Percentiles rank a stretch among this genome's conserved stretches.
Conservation (phyloP, 2,329 filamentous ascomycete species). For the Oidium heveae region DNA sequence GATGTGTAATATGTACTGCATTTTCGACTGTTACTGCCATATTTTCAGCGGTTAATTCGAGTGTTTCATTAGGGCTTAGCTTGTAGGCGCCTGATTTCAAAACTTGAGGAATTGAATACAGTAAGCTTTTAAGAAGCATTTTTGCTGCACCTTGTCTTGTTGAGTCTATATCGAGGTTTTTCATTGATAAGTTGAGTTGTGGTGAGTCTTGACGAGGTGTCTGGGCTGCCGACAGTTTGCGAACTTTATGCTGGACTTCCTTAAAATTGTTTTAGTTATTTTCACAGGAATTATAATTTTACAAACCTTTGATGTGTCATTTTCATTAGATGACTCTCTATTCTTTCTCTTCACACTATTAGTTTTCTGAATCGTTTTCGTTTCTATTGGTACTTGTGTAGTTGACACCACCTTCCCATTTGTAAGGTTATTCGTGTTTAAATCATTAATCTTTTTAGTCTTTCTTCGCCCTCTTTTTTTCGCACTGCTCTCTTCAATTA, state of each 20-base stretch:
- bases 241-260: constrained; percentile 22
- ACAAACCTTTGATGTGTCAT: constrained; percentile 22
- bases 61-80: constrained; percentile 35
- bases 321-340: constrained; percentile 29
- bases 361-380: constrained; percentile 17
- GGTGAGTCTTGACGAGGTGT: constrained; percentile 13
- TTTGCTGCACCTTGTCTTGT: constrained; percentile 43
- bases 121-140: constrained; percentile 44
- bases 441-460: constrained; percentile 39
- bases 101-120: constrained; percentile 36
- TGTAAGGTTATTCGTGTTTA: constrained; percentile 21
- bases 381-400: constrained; percentile 11
- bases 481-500: constrained; percentile 17
- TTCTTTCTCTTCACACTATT: constrained; percentile 29
- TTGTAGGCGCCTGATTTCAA: constrained; percentile 38
- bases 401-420: constrained; percentile 13
- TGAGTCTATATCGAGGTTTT: constrained; percentile 30
- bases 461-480: constrained; percentile 30
- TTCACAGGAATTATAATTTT: neutral
- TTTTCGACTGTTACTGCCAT: constrained; percentile 64
- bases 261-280: constrained; percentile 8
- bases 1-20: constrained; percentile 31
- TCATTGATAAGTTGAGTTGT: constrained; percentile 21
- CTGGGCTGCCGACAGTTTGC: constrained; percentile 27
- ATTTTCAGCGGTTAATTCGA: constrained; percentile 38